phyloP scores from a whole-genome alignment of 257 asterid species.

The Nicotiana tomentosiformis region DNA sequence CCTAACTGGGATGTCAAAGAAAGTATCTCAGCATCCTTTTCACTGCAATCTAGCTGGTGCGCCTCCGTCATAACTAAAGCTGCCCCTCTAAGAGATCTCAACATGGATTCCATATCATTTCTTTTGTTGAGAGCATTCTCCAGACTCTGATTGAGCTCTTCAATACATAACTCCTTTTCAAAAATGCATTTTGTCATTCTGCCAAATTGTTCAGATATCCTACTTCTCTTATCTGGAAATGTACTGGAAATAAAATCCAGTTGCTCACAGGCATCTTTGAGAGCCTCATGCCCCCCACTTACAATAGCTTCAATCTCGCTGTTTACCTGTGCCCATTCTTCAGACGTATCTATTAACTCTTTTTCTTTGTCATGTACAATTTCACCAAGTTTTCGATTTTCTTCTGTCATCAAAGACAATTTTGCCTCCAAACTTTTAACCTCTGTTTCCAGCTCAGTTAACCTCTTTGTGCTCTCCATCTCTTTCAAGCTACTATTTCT shows the following conservation, averaged over 20 bases:
- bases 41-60: constrained; percentile 72
- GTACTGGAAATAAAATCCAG: constrained; percentile 48
- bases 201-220: constrained; percentile 62
- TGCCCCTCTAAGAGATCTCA: constrained; percentile 95
- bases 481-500: constrained; percentile 57
- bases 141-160: constrained; percentile 65
- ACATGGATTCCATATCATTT: constrained; percentile 79
- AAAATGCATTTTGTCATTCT: constrained; percentile 46
- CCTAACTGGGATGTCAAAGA: constrained; percentile 45
- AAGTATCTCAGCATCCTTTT: constrained; percentile 58
- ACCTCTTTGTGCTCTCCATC: constrained; percentile 44
- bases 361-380: constrained; percentile 51
- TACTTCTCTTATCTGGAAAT: constrained; percentile 37
- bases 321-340: constrained; percentile 53
- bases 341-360: constrained; percentile 31
- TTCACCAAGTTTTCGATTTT: constrained; percentile 45
- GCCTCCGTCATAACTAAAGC: constrained; percentile 73
- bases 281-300: constrained; percentile 62
- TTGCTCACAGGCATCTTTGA: constrained; percentile 58
- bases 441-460: constrained; percentile 38
- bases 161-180: constrained; percentile 63
- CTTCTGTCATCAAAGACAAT: constrained; percentile 31
- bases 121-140: constrained; percentile 58
- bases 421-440: constrained; percentile 45
- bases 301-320: constrained; percentile 65